phyloP scores from a whole-genome alignment of 768 basidiomycete species.

The Artomyces pyxidatus region DNA sequence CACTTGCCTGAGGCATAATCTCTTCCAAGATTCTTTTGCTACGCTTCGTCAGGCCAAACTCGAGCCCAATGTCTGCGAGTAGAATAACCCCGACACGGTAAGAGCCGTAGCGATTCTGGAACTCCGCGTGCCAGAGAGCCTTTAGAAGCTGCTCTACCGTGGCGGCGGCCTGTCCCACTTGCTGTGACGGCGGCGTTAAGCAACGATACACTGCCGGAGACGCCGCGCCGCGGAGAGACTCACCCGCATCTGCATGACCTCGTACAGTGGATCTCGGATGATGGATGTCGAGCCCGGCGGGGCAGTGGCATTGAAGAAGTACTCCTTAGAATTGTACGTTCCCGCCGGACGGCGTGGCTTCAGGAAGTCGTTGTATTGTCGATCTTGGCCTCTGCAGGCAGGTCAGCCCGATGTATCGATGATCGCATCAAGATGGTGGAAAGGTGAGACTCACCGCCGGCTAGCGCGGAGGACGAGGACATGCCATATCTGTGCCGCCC shows the following conservation, averaged over 20 bases:
- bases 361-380: constrained; percentile 59
- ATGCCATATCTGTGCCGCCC: constrained; percentile 77
- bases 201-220: neutral
- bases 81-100: constrained; percentile 65
- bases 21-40: constrained; percentile 62
- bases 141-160: constrained; percentile 60
- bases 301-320: constrained; percentile 37
- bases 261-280: constrained; percentile 35
- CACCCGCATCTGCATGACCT: constrained; percentile 33
- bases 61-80: constrained; percentile 71
- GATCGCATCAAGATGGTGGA: neutral
- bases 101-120: constrained; percentile 55
- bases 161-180: constrained; percentile 52
- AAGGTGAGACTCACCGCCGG: constrained; percentile 43
- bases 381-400: constrained; percentile 50
- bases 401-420: constrained; percentile 1
- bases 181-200: constrained; percentile 29
- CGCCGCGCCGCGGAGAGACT: constrained; percentile 12
- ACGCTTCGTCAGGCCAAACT: constrained; percentile 66
- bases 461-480: constrained; percentile 59
- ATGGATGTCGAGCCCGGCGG: constrained; percentile 27
- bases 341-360: constrained; percentile 51
- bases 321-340: constrained; percentile 46
- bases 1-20: constrained; percentile 69
- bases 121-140: constrained; percentile 75